These are phyloP conservation scores for Rhodomyrtus tomentosa DNA, from an alignment of 345 rosid genomes.

Conservation along the genomic window DNA sequence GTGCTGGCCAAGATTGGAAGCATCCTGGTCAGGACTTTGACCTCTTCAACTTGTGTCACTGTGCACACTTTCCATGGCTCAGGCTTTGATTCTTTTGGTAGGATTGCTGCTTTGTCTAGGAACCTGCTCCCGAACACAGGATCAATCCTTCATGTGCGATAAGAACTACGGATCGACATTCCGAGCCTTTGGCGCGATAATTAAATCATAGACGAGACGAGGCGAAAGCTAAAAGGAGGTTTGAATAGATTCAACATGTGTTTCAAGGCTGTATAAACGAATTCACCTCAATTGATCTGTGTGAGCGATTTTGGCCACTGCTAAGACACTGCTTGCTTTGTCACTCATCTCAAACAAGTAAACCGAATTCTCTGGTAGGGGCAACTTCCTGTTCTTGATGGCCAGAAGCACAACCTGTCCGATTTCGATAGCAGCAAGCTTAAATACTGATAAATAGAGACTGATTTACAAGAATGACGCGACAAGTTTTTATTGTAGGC, in stretches of 20 bases:
- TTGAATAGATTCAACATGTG: background rate
- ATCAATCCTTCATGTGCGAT: background rate
- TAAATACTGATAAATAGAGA: background rate
- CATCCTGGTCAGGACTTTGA: constrained; percentile 30
- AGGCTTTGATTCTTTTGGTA: background rate
- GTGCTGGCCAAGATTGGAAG: constrained; percentile 31
- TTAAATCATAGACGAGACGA: background rate
- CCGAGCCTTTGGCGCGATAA: background rate
- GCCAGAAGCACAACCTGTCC: constrained; percentile 26
- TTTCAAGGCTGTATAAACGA: background rate
- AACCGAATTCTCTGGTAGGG: constrained; percentile 19
- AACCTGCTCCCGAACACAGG: constrained; percentile 10
- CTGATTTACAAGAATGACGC: background rate
- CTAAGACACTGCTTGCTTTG: background rate
- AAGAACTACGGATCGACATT: background rate
- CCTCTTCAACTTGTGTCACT: constrained; percentile 41
- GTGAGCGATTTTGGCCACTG: constrained; percentile 16
- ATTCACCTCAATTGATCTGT: constrained; percentile 42
- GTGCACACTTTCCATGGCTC: constrained; percentile 24
- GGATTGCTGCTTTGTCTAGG: constrained; percentile 35
- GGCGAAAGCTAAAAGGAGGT: background rate
- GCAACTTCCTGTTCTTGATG: constrained; percentile 20
- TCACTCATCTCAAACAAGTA: constrained; percentile 26
- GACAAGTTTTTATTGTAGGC: background rate
- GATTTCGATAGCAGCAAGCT: background rate